phyloP scores from a whole-genome alignment of 2,329 filamentous ascomycete genomes.

The Cercospora citrullina region DNA sequence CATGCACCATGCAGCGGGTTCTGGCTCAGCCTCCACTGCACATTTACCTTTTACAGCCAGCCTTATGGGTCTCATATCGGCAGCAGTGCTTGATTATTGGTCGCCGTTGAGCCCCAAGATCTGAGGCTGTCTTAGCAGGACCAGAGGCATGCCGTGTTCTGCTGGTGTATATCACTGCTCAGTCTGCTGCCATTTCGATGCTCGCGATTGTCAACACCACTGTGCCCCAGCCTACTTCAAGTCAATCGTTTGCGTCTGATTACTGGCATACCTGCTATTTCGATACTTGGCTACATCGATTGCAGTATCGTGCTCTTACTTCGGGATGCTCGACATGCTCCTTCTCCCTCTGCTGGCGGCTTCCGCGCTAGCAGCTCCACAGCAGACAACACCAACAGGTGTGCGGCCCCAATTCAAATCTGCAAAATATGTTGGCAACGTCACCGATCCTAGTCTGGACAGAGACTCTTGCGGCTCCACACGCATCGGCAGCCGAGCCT shows the following conservation, averaged over 20 bases:
- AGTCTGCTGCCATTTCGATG: background rate
- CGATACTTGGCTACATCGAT: background rate
- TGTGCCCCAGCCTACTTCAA: background rate
- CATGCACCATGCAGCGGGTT: slow-evolving; percentile 1
- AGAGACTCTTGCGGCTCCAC: slow-evolving; percentile 29
- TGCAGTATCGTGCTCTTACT: background rate
- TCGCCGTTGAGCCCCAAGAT: background rate
- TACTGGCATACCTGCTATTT: background rate
- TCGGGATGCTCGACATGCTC: background rate
- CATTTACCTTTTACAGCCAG: background rate
- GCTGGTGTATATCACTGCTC: background rate
- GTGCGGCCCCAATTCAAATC: slow-evolving; percentile 17
- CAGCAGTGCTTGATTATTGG: slow-evolving; percentile 7
- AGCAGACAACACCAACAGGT: slow-evolving; percentile 4
- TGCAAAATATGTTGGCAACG: slow-evolving; percentile 23
- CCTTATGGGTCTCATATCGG: slow-evolving; percentile 5
- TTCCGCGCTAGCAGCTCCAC: slow-evolving; percentile 11
- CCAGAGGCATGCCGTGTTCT: background rate
- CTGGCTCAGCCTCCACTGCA: slow-evolving; percentile 1
- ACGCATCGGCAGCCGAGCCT: slow-evolving; percentile 23
- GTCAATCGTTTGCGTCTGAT: background rate
- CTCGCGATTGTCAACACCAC: background rate
- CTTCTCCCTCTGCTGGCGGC: slow-evolving; percentile 4
- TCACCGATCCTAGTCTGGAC: slow-evolving; percentile 25
- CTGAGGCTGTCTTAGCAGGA: background rate